Evolutionary conservation across 2,329 filamentous ascomycete genomes (phyloP).

Genomic region (Colletotrichum somersetense): DNA sequence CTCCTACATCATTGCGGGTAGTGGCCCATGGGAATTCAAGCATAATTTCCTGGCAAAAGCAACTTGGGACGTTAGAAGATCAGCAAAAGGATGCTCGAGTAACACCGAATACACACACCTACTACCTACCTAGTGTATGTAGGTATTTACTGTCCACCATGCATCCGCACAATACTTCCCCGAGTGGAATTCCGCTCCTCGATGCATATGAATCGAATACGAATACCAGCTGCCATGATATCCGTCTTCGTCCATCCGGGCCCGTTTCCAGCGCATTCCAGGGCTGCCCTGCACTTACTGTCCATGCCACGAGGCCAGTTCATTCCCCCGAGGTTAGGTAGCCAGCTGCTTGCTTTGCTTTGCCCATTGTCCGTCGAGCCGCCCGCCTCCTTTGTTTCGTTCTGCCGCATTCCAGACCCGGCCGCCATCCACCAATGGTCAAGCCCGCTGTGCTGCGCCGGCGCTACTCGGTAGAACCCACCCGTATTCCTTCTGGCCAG

Average conservation of each 20-base stretch:
- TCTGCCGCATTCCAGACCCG: conserved; percentile 21
- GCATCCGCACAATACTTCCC: not conserved
- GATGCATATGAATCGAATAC: not conserved
- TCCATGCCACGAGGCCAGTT: conserved; percentile 31
- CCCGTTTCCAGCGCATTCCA: conserved; percentile 37
- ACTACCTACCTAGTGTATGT: not conserved
- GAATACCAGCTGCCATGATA: no score
- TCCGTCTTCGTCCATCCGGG: not conserved
- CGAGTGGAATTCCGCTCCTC: conserved; percentile 26
- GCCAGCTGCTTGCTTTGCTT: conserved; percentile 5
- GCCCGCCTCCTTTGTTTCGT: conserved; percentile 17
- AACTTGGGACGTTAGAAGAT: conserved; percentile 12
- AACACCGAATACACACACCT: not conserved
- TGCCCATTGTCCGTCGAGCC: not conserved
- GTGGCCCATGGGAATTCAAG: conserved; percentile 17
- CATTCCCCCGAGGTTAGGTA: conserved; percentile 19
- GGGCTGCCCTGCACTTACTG: not conserved
- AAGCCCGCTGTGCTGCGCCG: not conserved
- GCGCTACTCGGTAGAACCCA: no score
- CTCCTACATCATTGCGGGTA: not conserved
- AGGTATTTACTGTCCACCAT: not conserved
- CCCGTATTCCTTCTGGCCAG: not conserved
- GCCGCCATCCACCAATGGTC: not conserved
- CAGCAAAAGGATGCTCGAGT: conserved; percentile 18
- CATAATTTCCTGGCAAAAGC: conserved; percentile 24